Percentiles rank a stretch among this genome's conserved stretches.
These are phyloP conservation scores for Viola pubescens DNA, from an alignment of 441 rosid species.

Conservation along the genomic window DNA sequence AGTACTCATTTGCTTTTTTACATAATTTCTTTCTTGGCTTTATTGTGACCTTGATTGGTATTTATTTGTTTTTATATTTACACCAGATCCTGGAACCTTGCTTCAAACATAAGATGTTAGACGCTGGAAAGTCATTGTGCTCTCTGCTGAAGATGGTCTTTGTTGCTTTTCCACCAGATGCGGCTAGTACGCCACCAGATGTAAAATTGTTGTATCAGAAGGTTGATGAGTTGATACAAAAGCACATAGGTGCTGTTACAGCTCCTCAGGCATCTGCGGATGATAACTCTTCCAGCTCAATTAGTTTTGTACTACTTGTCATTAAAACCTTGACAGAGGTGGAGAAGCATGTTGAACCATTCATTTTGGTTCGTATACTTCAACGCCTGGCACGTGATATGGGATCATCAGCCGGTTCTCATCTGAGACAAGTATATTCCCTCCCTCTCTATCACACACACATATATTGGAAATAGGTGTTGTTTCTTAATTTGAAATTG, in stretches of 20 bases:
- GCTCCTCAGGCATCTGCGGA: slow-evolving; percentile 62
- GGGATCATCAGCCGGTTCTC: slow-evolving; percentile 71
- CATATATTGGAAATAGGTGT: not conserved
- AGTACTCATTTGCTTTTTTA: slow-evolving; percentile 17
- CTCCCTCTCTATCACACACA: not conserved
- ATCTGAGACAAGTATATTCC: slow-evolving; percentile 72
- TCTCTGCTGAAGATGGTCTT: slow-evolving; percentile 92
- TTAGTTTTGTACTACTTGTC: slow-evolving; percentile 81
- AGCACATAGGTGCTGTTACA: slow-evolving; percentile 56
- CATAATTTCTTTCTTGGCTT: not conserved
- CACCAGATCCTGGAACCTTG: slow-evolving; percentile 91
- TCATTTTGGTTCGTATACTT: slow-evolving; percentile 66
- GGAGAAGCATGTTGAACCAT: slow-evolving; percentile 71
- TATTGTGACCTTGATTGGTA: slow-evolving; percentile 1
- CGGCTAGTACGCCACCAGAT: slow-evolving; percentile 53
- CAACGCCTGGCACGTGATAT: slow-evolving; percentile 86
- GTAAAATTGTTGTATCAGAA: slow-evolving; percentile 71
- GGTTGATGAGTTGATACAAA: slow-evolving; percentile 83
- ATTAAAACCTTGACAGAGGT: slow-evolving; percentile 82
- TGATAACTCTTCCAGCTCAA: slow-evolving; percentile 61
- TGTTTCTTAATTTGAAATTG: too few relatives aligned
- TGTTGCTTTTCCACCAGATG: slow-evolving; percentile 78
- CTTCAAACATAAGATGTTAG: slow-evolving; percentile 87
- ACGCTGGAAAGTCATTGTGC: slow-evolving; percentile 92
- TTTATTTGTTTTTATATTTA: slow-evolving; percentile 12